phyloP scores from a whole-genome alignment of 495 filamentous ascomycete genomes.

The Lepidopterella palustris region DNA sequence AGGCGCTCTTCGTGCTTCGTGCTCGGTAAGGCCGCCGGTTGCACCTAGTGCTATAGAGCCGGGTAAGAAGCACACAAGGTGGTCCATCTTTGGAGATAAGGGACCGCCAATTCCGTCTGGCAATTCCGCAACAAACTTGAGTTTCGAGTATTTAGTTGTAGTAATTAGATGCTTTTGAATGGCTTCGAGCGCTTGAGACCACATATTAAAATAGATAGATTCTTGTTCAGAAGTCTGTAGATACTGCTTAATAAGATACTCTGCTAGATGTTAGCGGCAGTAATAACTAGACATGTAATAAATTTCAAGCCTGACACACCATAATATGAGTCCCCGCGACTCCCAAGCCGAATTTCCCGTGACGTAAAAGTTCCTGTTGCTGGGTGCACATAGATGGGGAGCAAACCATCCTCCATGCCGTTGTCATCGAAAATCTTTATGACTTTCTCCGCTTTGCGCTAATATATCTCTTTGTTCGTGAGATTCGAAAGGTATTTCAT shows the following conservation, averaged over 20 bases:
- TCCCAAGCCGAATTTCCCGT: conserved; percentile 79
- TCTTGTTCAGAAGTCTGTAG: conserved; percentile 82
- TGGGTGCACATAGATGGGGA: conserved; percentile 83
- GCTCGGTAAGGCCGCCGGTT: conserved; percentile 69
- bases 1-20: conserved; percentile 59
- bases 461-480: conserved; percentile 86
- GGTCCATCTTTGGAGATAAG: conserved; percentile 87
- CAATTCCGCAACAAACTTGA: conserved; percentile 79
- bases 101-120: conserved; percentile 58
- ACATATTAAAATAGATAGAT: conserved; percentile 77
- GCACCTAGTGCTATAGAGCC: conserved; percentile 84
- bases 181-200: conserved; percentile 73
- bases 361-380: conserved; percentile 68
- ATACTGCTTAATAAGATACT: conserved; percentile 93
- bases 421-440: conserved; percentile 81
- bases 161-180: conserved; percentile 83
- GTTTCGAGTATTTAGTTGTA: conserved; percentile 67
- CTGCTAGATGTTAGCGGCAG: conserved; percentile 32
- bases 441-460: conserved; percentile 78
- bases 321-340: conserved; percentile 89
- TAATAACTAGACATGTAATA: background rate
- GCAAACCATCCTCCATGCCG: conserved; percentile 64
- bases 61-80: conserved; percentile 91
- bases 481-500: conserved; percentile 93
- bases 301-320: conserved; percentile 35